phyloP scores from a whole-genome alignment of 2,329 filamentous ascomycete species.

The Pseudogymnoascus sp. region DNA sequence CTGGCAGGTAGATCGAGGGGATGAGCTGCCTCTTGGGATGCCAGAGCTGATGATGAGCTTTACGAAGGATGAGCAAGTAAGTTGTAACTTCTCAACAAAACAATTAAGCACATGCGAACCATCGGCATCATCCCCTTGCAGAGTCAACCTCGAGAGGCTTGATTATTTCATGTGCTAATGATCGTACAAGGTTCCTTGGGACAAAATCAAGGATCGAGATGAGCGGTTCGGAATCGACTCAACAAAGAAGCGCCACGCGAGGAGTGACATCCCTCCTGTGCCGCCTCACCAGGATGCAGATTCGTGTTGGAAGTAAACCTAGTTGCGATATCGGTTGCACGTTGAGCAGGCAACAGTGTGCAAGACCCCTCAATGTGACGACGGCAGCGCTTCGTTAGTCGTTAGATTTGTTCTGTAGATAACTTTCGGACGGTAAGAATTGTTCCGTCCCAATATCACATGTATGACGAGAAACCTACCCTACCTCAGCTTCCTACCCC shows the following conservation, averaged over 20 bases:
- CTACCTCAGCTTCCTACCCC: background rate
- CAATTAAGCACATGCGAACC: constrained; percentile 23
- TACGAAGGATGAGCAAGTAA: constrained; percentile 40
- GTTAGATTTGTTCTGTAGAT: background rate
- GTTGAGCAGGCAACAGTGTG: background rate
- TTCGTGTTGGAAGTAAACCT: constrained; percentile 35
- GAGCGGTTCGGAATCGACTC: constrained; percentile 43
- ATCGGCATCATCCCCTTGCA: constrained; percentile 20
- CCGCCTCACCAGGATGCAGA: constrained; percentile 39
- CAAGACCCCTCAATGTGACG: background rate
- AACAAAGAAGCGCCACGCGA: constrained; percentile 42
- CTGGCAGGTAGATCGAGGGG: constrained; percentile 74
- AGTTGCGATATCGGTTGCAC: background rate
- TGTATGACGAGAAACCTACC: background rate
- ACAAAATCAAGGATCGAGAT: constrained; percentile 41
- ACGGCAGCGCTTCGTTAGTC: background rate
- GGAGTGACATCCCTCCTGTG: constrained; percentile 44
- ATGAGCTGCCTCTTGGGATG: constrained; percentile 51
- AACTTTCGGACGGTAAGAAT: background rate
- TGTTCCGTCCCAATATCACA: background rate
- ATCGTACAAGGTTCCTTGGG: constrained; percentile 27
- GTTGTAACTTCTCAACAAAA: background rate
- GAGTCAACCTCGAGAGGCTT: constrained; percentile 20
- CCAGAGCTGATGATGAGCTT: constrained; percentile 59
- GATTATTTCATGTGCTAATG: constrained; percentile 19